Evolutionary conservation across 2,329 filamentous ascomycete genomes (phyloP), one percentile per base, ranked within the genome.

Genomic region (Fusarium brevicatenulatum): DNA sequence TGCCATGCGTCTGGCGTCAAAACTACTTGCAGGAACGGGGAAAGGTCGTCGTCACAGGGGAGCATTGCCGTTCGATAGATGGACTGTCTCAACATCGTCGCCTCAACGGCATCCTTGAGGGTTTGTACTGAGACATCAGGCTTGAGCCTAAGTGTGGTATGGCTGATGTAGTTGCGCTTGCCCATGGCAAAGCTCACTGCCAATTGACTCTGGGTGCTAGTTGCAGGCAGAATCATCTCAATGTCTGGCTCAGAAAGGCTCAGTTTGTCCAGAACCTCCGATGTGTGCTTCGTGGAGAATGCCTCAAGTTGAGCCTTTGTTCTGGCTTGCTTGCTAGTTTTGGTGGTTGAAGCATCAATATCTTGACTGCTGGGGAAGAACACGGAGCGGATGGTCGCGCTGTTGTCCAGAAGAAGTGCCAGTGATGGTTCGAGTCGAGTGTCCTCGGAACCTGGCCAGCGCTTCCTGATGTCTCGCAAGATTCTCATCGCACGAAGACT

Each of bases 401-500:
- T 52, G 4, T 25, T 21, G 2, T 49, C 30, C 4, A 72, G 68
- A 2, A 71, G 57, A 0, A 25, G 15, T 5, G 52, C 47, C 6
- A 71, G 44, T 7, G 69, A 44, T n/a, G 69, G 68, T 7, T 71
- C 53, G 0, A 71, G 47, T 4, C 5, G 25, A 9, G 7, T 9
- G 12, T 7, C 15, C 11, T 15, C 11, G 1, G 37, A 42, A 1
- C 4, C 36, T 23, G 63, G 13, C 68, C 63, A 68, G 2, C 49
- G 32, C 32, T 49, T 40, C 18, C 68, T 49, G 8, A 71, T 47
- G 7, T 72, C 63, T n/a, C 68, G 36, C 25, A 71, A 19, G 1
- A 69, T 21, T 4, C 63, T 67, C 69, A 71, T 71, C 15, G 63
- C 69, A 11, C 47, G 53, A 9, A 71, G 63, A 36, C 69, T 71